phyloP scores from a whole-genome alignment of 768 basidiomycete species.

The Tephrocybe sp. region DNA sequence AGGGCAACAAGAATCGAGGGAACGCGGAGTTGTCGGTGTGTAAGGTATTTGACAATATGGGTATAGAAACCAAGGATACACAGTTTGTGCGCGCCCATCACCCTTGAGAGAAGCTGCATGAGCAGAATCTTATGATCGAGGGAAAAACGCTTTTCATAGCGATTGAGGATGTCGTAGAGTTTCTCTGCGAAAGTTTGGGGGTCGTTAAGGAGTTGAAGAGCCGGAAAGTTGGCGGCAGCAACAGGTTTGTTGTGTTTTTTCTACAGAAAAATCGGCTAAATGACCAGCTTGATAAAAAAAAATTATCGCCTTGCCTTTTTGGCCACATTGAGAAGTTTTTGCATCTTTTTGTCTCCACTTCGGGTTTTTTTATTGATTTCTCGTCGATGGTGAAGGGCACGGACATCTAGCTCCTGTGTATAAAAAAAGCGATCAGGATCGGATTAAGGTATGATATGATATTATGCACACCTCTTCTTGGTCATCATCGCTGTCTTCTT shows the following conservation, averaged over 20 bases:
- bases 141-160: slow-evolving; percentile 91
- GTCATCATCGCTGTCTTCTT: slow-evolving; percentile 71
- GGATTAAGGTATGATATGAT: neutral
- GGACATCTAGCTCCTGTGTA: slow-evolving; percentile 64
- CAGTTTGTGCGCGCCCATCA: slow-evolving; percentile 91
- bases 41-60: slow-evolving; percentile 92
- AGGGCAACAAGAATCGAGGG: slow-evolving; percentile 92
- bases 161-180: slow-evolving; percentile 79
- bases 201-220: slow-evolving; percentile 88
- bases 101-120: slow-evolving; percentile 94
- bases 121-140: slow-evolving; percentile 96
- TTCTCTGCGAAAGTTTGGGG: slow-evolving; percentile 96
- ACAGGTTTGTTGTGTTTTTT: slow-evolving; percentile 31
- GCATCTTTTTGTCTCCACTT: slow-evolving; percentile 77
- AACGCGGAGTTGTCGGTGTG: slow-evolving; percentile 87
- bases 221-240: slow-evolving; percentile 75
- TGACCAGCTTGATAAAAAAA: neutral
- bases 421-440: slow-evolving; percentile 8
- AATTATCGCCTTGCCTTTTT: slow-evolving; percentile 69
- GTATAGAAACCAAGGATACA: slow-evolving; percentile 94
- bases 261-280: slow-evolving; percentile 21
- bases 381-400: slow-evolving; percentile 77
- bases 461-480: slow-evolving; percentile 46
- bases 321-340: slow-evolving; percentile 67
- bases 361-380: slow-evolving; percentile 92